Percentiles rank a stretch among this genome's conserved stretches.
These are phyloP conservation scores for Firmiana major DNA, from an alignment of 345 rosid species.

Conservation along the genomic window DNA sequence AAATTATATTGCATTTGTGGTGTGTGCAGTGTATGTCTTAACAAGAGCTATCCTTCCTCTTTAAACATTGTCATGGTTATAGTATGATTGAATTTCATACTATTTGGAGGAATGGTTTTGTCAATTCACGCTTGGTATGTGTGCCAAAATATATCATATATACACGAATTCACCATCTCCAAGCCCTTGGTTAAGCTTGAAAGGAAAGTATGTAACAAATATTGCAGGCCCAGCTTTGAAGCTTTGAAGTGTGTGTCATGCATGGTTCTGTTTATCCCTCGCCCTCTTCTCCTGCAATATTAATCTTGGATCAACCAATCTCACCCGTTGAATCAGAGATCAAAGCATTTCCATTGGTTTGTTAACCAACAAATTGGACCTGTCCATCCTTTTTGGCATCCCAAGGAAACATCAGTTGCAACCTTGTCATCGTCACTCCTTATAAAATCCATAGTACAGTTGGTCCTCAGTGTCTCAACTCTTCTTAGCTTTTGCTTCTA, in stretches of 20 bases:
- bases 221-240: neutral
- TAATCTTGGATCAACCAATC: neutral
- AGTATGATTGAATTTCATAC: no score
- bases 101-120: no score
- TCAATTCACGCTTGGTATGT: neutral
- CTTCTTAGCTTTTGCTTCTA: neutral
- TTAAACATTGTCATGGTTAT: no score
- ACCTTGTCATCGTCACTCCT: neutral
- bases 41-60: no score
- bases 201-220: neutral
- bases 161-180: neutral
- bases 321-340: neutral
- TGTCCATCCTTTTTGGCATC: slow-evolving; percentile 27
- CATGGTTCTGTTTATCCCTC: neutral
- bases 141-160: neutral
- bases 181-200: neutral
- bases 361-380: neutral
- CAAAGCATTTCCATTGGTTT: slow-evolving; percentile 9
- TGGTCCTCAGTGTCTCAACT: neutral
- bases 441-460: slow-evolving; percentile 1
- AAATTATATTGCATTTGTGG: neutral
- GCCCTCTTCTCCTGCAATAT: neutral
- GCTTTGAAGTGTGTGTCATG: neutral
- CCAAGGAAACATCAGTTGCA: slow-evolving; percentile 19
- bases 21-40: neutral